Evolutionary conservation across 1,284 basidiomycete genomes (phyloP).

Genomic region (Moesziomyces sp.): DNA sequence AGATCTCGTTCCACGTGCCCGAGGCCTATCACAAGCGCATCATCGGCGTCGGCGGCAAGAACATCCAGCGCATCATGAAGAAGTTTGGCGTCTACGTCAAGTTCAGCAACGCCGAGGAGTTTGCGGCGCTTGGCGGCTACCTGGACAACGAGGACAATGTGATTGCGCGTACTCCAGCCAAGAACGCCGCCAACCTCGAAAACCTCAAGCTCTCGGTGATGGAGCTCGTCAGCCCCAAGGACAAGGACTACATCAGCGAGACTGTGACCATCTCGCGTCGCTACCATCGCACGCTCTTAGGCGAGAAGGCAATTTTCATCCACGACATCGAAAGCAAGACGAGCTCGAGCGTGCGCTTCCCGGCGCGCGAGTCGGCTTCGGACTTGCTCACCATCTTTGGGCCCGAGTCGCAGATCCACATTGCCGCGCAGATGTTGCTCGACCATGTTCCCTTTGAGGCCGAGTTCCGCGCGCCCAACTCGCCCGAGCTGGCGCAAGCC

Average conservation of each 20-base stretch:
- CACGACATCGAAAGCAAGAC: conserved; percentile 97
- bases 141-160: conserved; percentile 99
- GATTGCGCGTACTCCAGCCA: conserved; percentile 93
- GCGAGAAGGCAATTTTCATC: conserved; percentile 96
- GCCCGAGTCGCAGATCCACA: conserved; percentile 94
- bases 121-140: conserved; percentile 92
- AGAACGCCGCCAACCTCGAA: conserved; percentile 95
- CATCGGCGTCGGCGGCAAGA: conserved; percentile 97
- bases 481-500: conserved; percentile 78
- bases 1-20: conserved; percentile 98
- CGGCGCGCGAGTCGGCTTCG: conserved; percentile 91
- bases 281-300: conserved; percentile 92
- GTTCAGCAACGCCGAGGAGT: conserved; percentile 98
- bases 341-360: conserved; percentile 91
- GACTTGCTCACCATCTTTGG: conserved; percentile 93
- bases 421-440: conserved; percentile 93
- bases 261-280: conserved; percentile 90
- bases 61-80: conserved; percentile 99
- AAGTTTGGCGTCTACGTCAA: conserved; percentile 99
- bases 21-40: conserved; percentile 99
- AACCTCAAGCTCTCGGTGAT: conserved; percentile 95
- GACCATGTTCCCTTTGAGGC: conserved; percentile 97
- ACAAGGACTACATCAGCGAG: conserved; percentile 95
- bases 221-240: conserved; percentile 97
- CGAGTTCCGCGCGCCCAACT: conserved; percentile 87